A percentile compares a stretch with the other conserved stretches of the same genome.
These are phyloP conservation scores for Entomortierella parvispora DNA, from an alignment of 192 early-diverging fungal species.

Conservation along the genomic window DNA sequence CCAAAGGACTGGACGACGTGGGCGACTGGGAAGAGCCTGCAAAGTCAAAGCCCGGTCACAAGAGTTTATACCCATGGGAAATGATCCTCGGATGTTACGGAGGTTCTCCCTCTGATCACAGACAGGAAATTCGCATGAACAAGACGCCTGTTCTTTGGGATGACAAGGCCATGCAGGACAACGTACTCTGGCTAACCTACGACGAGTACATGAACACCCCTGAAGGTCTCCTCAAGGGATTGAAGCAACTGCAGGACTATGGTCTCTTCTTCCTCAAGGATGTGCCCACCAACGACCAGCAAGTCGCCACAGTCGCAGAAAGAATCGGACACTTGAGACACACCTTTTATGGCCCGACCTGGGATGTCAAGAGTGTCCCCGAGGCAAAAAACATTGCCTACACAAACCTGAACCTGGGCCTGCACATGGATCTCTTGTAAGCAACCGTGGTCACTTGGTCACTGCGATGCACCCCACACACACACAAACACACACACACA, in stretches of 20 bases:
- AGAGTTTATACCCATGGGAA: constrained; percentile 21
- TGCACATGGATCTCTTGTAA: constrained; percentile 91
- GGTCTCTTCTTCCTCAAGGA: constrained; percentile 75
- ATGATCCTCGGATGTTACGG: constrained; percentile 12
- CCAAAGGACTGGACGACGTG: constrained; percentile 42
- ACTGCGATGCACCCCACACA: no score
- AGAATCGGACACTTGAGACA: constrained; percentile 75
- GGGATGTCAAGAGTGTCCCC: constrained; percentile 81
- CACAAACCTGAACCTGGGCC: constrained; percentile 78
- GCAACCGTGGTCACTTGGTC: constrained; percentile 10
- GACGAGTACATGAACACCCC: constrained; percentile 68
- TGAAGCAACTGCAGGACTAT: constrained; percentile 69
- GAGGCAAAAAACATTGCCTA: constrained; percentile 89
- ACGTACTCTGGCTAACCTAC: constrained; percentile 62
- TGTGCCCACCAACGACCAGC: constrained; percentile 67
- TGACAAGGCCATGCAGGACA: constrained; percentile 37
- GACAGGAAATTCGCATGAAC: constrained; percentile 25
- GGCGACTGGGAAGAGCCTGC: constrained; percentile 1
- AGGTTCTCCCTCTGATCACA: constrained; percentile 28
- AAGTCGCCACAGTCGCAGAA: constrained; percentile 68
- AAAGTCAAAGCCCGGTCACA: constrained; percentile 14
- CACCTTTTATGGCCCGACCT: constrained; percentile 81
- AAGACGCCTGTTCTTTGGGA: constrained; percentile 56
- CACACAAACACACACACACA: no score
- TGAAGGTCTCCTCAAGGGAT: constrained; percentile 59